Percentiles rank a stretch among this genome's conserved stretches.
Conservation (phyloP, 257 asterid species). For the Nicotiana knightiana region DNA sequence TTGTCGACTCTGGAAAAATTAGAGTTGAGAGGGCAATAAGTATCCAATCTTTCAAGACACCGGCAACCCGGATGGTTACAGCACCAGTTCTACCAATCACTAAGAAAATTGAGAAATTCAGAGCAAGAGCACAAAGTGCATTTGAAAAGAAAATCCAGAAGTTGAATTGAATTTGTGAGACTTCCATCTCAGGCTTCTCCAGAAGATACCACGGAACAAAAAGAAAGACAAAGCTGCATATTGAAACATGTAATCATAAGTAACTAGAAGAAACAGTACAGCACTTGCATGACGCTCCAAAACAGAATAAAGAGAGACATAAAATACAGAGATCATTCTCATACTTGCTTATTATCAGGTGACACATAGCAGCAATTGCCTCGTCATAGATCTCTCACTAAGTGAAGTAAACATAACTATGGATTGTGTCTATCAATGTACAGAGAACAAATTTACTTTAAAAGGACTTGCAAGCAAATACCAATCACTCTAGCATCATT, state of each 20-base stretch:
- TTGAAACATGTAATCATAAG: conserved; percentile 1
- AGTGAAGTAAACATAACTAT: background rate
- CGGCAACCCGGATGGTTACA: conserved; percentile 95
- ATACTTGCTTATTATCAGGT: background rate
- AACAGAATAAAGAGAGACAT: background rate
- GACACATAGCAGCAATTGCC: background rate
- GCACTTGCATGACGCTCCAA: background rate
- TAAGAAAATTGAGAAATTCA: conserved; percentile 90
- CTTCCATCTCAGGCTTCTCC: conserved; percentile 96
- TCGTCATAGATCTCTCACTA: background rate
- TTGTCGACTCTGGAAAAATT: conserved; percentile 86
- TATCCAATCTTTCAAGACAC: conserved; percentile 98
- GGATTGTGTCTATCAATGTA: background rate
- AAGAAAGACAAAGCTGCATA: conserved; percentile 85
- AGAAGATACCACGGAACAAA: conserved; percentile 94
- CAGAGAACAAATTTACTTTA: background rate
- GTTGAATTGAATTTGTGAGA: conserved; percentile 78
- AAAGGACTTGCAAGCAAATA: background rate
- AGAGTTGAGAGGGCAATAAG: conserved; percentile 91
- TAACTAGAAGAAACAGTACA: background rate
- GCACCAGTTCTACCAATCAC: conserved; percentile 99
- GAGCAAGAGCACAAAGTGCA: conserved; percentile 88
- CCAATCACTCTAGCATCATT: background rate
- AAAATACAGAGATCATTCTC: background rate
- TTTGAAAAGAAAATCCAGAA: conserved; percentile 96